Evolutionary conservation across 2,329 filamentous ascomycete species (phyloP).

Genomic region (Tricladium varicosporioides): DNA sequence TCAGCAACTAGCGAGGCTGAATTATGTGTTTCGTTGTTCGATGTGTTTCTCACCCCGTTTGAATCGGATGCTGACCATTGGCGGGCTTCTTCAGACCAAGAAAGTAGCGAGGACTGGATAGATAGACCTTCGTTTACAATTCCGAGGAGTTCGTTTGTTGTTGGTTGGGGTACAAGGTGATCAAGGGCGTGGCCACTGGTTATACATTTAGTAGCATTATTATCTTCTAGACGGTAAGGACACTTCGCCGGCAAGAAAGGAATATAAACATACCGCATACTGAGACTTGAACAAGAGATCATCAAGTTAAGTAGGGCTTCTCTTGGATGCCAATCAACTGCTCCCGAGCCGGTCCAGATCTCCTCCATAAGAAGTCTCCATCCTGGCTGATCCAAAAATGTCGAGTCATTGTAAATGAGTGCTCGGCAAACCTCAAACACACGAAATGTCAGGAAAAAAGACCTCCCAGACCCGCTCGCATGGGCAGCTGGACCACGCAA

Average conservation of each 20-base stretch:
- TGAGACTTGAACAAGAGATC: conserved; percentile 16
- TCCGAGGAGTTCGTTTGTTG: background rate
- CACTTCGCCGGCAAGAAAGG: too few relatives aligned
- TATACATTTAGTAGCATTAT: too few relatives aligned
- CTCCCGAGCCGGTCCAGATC: conserved; percentile 10
- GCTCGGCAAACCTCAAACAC: conserved; percentile 26
- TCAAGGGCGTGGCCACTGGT: background rate
- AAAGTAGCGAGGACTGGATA: background rate
- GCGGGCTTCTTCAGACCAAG: background rate
- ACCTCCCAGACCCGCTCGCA: conserved; percentile 13
- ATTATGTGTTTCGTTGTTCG: background rate
- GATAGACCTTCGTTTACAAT: conserved; percentile 14
- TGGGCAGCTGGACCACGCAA: conserved; percentile 19
- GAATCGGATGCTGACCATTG: too few relatives aligned
- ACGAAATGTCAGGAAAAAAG: conserved; percentile 24
- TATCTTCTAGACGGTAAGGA: too few relatives aligned
- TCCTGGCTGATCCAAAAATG: conserved; percentile 13
- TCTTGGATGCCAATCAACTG: conserved; percentile 21
- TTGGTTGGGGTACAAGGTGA: background rate
- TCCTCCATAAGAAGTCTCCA: conserved; percentile 17
- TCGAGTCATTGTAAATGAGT: conserved; percentile 20
- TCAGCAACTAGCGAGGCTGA: conserved; percentile 11
- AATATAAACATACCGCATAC: conserved; percentile 7
- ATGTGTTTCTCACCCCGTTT: too few relatives aligned
- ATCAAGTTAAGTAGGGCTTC: conserved; percentile 24